These are phyloP conservation scores for Paraphaeosphaeria minitans DNA, from an alignment of 2,329 filamentous ascomycete species.

Conservation along the genomic window DNA sequence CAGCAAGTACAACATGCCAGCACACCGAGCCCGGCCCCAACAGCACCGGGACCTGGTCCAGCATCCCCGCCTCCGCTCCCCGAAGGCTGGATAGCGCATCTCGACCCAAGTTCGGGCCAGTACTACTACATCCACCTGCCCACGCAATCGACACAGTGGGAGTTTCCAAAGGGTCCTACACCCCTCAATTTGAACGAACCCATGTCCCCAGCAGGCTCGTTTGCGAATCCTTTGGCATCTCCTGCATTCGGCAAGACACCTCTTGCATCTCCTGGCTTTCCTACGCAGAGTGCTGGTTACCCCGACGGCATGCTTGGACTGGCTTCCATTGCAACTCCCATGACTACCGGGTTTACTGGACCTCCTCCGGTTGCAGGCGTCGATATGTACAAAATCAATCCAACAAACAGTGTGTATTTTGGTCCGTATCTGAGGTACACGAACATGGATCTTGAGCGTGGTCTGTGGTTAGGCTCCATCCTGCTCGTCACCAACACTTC, in stretches of 20 bases:
- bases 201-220: constrained; percentile 74
- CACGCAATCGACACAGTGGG: constrained; percentile 96
- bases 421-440: constrained; percentile 94
- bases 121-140: constrained; percentile 99
- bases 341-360: constrained; percentile 80
- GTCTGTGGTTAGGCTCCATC: constrained; percentile 91
- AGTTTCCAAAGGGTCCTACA: constrained; percentile 95
- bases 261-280: constrained; percentile 79
- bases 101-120: constrained; percentile 93
- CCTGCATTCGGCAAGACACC: constrained; percentile 62
- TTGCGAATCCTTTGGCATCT: constrained; percentile 52
- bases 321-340: constrained; percentile 73
- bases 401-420: constrained; percentile 97
- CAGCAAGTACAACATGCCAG: constrained; percentile 40
- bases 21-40: constrained; percentile 51
- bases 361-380: constrained; percentile 89
- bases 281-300: constrained; percentile 82
- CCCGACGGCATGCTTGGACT: constrained; percentile 86
- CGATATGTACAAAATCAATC: constrained; percentile 90
- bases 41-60: constrained; percentile 63
- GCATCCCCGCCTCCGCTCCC: constrained; percentile 90
- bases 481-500: constrained; percentile 88
- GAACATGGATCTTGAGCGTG: constrained; percentile 94
- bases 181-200: constrained; percentile 85
- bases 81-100: constrained; percentile 96